Conservation (phyloP, 768 basidiomycete genomes). For the Tylopilus felleus region DNA sequence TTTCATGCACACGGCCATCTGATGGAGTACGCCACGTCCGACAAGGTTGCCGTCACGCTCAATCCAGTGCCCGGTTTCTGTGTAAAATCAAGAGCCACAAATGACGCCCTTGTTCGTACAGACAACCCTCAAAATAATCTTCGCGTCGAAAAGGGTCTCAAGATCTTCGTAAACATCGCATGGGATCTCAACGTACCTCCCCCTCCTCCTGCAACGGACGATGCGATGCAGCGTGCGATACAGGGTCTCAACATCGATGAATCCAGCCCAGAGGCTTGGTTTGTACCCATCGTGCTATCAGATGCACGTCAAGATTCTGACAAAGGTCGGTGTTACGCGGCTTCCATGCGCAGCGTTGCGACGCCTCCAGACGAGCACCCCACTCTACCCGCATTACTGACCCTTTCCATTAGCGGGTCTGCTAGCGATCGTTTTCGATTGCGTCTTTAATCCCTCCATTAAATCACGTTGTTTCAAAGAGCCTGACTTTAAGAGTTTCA, state of each 20-base stretch:
- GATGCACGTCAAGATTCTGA: slow-evolving; percentile 59
- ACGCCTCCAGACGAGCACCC: slow-evolving; percentile 3
- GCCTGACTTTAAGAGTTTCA: slow-evolving; percentile 62
- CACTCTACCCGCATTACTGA: background rate
- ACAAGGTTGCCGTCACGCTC: slow-evolving; percentile 35
- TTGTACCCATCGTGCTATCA: slow-evolving; percentile 70
- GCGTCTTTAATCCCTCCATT: slow-evolving; percentile 57
- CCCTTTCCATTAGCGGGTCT: slow-evolving; percentile 53
- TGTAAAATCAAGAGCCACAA: slow-evolving; percentile 53
- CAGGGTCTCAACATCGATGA: slow-evolving; percentile 44
- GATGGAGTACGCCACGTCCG: slow-evolving; percentile 19
- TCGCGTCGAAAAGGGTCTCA: slow-evolving; percentile 44
- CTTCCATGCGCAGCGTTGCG: slow-evolving; percentile 7
- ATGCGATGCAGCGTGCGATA: slow-evolving; percentile 58
- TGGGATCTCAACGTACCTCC: slow-evolving; percentile 68
- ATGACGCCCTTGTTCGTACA: slow-evolving; percentile 33
- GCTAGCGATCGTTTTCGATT: slow-evolving; percentile 68
- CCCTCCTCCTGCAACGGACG: slow-evolving; percentile 59
- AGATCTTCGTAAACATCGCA: slow-evolving; percentile 73
- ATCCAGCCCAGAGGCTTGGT: slow-evolving; percentile 44
- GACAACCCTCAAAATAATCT: background rate
- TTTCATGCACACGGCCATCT: slow-evolving; percentile 3
- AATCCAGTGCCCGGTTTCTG: slow-evolving; percentile 69
- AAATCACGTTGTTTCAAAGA: slow-evolving; percentile 59
- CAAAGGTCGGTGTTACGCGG: slow-evolving; percentile 51